Evolutionary conservation across 441 rosid genomes (phyloP).

Genomic region (Populus hybrid): DNA sequence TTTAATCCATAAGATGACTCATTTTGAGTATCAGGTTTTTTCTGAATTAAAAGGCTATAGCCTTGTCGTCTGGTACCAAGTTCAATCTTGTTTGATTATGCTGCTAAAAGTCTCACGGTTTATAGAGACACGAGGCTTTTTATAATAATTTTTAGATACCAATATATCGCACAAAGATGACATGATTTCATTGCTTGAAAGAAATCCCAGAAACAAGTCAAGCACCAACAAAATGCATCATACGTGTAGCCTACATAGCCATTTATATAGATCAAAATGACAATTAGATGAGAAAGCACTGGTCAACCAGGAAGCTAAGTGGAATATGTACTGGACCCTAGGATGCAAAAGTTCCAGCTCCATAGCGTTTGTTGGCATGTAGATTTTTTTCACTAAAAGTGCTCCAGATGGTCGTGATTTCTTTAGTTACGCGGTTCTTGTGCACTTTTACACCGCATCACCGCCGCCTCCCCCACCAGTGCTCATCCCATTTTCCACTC

Average conservation of each 20-base stretch:
- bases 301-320: not conserved
- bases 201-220: not conserved
- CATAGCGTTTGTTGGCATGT: not conserved
- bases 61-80: not conserved
- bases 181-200: not conserved
- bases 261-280: too few species aligned
- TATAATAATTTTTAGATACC: not conserved
- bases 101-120: not conserved
- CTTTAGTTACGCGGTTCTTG: too few species aligned
- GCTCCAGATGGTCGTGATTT: not conserved
- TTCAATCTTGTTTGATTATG: not conserved
- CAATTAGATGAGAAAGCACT: not conserved
- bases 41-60: not conserved
- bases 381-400: too few species aligned
- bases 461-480: not conserved
- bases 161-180: too few species aligned
- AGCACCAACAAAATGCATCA: not conserved
- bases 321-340: not conserved
- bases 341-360: not conserved
- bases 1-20: not conserved
- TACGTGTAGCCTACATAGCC: too few species aligned
- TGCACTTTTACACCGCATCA: not conserved
- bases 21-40: not conserved
- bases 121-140: not conserved
- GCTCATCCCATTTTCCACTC: not conserved